A percentile compares a stretch with the other conserved stretches of the same genome.
Conservation (phyloP, 257 asterid genomes). For the Primulina eburnea region DNA sequence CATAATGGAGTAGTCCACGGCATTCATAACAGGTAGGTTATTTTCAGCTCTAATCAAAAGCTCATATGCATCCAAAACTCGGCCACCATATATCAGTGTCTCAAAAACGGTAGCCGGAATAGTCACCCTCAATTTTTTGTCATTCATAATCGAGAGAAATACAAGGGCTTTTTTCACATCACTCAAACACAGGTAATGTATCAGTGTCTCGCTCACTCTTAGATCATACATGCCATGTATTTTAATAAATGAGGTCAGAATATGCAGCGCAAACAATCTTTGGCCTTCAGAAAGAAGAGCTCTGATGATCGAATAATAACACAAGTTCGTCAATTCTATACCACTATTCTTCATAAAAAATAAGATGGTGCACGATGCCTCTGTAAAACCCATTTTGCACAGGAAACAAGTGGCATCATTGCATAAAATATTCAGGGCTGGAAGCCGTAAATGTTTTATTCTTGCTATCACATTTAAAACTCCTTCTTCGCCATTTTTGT, state of each 20-base stretch:
- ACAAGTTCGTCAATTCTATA: slow-evolving; percentile 28
- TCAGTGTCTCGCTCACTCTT: slow-evolving; percentile 36
- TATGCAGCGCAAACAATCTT: slow-evolving; percentile 34
- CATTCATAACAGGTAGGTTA: slow-evolving; percentile 45
- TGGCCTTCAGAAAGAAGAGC: slow-evolving; percentile 51
- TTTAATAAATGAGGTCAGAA: slow-evolving; percentile 59
- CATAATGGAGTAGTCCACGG: slow-evolving; percentile 53
- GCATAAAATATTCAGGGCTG: slow-evolving; percentile 34
- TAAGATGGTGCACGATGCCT: slow-evolving; percentile 42
- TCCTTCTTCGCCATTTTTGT: slow-evolving; percentile 43
- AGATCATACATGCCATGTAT: slow-evolving; percentile 48
- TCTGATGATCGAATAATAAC: slow-evolving; percentile 51
- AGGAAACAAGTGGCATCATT: slow-evolving; percentile 44
- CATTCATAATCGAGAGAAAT: slow-evolving; percentile 44
- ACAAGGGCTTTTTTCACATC: slow-evolving; percentile 45
- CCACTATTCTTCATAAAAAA: slow-evolving; percentile 41
- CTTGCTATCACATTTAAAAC: slow-evolving; percentile 41
- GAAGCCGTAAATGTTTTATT: slow-evolving; percentile 41
- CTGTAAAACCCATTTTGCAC: slow-evolving; percentile 48
- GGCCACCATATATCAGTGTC: slow-evolving; percentile 43
- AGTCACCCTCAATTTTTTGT: slow-evolving; percentile 25
- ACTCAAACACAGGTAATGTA: slow-evolving; percentile 50
- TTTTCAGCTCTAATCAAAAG: slow-evolving; percentile 51
- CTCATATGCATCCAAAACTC: slow-evolving; percentile 63
- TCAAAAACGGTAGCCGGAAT: slow-evolving; percentile 45